These are phyloP conservation scores for Colletotrichum sublineola DNA, from an alignment of 2,329 filamentous ascomycete species.

Conservation along the genomic window DNA sequence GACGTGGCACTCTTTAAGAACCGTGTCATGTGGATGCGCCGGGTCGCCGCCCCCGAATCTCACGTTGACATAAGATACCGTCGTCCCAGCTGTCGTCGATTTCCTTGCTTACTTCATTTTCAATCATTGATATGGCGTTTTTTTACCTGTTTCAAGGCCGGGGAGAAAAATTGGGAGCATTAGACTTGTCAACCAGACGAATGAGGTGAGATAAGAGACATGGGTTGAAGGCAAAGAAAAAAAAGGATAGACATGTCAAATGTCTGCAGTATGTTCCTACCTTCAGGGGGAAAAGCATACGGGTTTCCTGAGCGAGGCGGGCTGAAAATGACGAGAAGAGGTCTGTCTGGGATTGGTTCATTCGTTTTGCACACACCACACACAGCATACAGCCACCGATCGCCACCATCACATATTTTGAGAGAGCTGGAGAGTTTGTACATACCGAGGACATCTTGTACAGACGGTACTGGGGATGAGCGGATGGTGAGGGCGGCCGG, in stretches of 20 bases:
- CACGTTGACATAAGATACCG: slow-evolving; percentile 14
- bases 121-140: slow-evolving; percentile 38
- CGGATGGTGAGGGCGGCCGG: slow-evolving; percentile 10
- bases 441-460: slow-evolving; percentile 26
- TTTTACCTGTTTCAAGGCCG: slow-evolving; percentile 20
- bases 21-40: neutral
- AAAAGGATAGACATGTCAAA: slow-evolving; percentile 23
- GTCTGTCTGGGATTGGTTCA: neutral
- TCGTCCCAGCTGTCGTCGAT: neutral
- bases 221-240: slow-evolving; percentile 19
- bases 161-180: slow-evolving; percentile 21
- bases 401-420: slow-evolving; percentile 20
- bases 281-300: slow-evolving; percentile 12
- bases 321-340: neutral
- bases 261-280: neutral
- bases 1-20: slow-evolving; percentile 43
- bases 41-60: neutral
- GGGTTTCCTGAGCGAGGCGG: slow-evolving; percentile 1
- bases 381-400: slow-evolving; percentile 8
- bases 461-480: slow-evolving; percentile 20
- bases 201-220: slow-evolving; percentile 6
- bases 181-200: slow-evolving; percentile 37
- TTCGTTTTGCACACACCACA: slow-evolving; percentile 5
- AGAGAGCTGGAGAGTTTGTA: slow-evolving; percentile 29
- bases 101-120: slow-evolving; percentile 14